Conservation (phyloP, 202 grass and related monocot species). For the Zoysia matrella region DNA sequence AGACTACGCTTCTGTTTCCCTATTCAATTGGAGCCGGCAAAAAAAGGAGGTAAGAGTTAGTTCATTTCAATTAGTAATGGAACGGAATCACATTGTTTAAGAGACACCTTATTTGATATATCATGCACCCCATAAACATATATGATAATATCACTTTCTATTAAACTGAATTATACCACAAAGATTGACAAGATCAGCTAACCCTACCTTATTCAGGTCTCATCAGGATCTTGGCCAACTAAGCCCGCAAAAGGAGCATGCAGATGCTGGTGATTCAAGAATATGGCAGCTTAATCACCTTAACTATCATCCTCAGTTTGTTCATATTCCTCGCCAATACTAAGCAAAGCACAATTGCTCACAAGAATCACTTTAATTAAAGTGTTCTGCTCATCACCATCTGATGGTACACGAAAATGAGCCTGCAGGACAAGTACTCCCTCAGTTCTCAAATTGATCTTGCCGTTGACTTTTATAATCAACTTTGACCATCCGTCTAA, state of each 20-base stretch:
- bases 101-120: background rate
- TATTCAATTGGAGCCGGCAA: background rate
- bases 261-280: background rate
- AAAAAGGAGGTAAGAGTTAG: background rate
- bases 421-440: too few species aligned
- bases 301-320: background rate
- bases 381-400: too few species aligned
- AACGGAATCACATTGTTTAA: background rate
- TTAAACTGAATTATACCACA: too few species aligned
- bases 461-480: too few species aligned
- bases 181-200: background rate
- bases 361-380: constrained; percentile 53
- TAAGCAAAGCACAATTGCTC: background rate
- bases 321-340: constrained; percentile 9
- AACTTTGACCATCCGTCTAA: too few species aligned
- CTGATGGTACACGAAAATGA: too few species aligned
- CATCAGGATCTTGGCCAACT: background rate
- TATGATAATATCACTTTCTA: too few species aligned
- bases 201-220: background rate
- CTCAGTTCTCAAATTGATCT: too few species aligned
- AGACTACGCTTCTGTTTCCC: background rate
- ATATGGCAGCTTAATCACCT: background rate
- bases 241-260: background rate
- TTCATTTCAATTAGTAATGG: background rate
- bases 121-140: background rate